Evolutionary conservation across 1,139 yeast species (phyloP).

Genomic region (Meyerozyma guilliermondii): DNA sequence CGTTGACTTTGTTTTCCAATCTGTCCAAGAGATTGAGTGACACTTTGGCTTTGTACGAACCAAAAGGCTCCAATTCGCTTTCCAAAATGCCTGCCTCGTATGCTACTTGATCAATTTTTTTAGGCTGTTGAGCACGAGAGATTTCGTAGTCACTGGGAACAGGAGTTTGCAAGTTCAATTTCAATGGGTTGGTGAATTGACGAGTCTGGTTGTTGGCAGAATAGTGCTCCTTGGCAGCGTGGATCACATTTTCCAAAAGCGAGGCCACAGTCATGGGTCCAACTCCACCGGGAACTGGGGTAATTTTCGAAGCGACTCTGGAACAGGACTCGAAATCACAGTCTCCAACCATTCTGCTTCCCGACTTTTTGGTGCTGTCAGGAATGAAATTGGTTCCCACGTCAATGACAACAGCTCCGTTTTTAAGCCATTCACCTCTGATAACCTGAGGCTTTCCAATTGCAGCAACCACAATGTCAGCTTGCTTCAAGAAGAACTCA

Average conservation of each 20-base stretch:
- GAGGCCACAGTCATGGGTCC: constrained; percentile 84
- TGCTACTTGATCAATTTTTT: constrained; percentile 59
- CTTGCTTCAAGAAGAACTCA: constrained; percentile 43
- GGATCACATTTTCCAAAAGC: constrained; percentile 60
- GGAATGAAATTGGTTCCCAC: constrained; percentile 76
- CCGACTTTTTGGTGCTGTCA: constrained; percentile 56
- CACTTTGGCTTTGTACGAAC: constrained; percentile 72
- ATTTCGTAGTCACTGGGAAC: constrained; percentile 77
- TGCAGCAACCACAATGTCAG: constrained; percentile 75
- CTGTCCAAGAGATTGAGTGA: constrained; percentile 52
- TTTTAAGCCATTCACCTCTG: constrained; percentile 67
- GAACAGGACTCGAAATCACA: constrained; percentile 61
- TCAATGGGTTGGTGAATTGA: constrained; percentile 46
- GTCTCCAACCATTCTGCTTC: constrained; percentile 69
- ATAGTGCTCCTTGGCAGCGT: constrained; percentile 66
- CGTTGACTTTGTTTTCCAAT: constrained; percentile 49
- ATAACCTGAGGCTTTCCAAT: constrained; percentile 70
- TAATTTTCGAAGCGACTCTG: constrained; percentile 54
- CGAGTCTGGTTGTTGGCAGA: constrained; percentile 42
- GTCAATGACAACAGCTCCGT: constrained; percentile 66
- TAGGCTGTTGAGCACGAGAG: constrained; percentile 69
- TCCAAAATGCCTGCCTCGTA: constrained; percentile 58
- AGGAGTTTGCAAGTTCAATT: constrained; percentile 44
- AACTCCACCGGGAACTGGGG: constrained; percentile 88
- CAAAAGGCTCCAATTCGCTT: constrained; percentile 65